These are phyloP conservation scores for Tylopilus plumbeoviolaceoides DNA, from an alignment of 768 basidiomycete species.

Conservation along the genomic window DNA sequence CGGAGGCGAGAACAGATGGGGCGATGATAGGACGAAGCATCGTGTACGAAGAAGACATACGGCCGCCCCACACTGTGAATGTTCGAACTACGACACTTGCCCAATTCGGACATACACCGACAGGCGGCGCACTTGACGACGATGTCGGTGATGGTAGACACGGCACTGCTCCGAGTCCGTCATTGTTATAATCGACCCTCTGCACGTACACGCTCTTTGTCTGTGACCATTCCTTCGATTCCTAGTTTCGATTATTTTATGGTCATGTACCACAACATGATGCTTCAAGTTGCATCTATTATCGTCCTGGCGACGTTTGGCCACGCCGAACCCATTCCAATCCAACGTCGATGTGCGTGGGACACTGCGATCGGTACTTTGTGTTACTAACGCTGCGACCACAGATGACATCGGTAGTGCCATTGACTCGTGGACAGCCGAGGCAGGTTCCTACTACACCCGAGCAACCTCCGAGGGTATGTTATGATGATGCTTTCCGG, in stretches of 20 bases:
- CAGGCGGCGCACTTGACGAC: neutral
- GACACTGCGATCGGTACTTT: neutral
- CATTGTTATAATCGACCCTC: neutral
- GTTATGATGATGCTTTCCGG: neutral
- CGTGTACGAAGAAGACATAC: constrained; percentile 7
- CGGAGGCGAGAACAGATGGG: constrained; percentile 94
- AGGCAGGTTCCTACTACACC: constrained; percentile 31
- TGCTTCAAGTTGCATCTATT: constrained; percentile 30
- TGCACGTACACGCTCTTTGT: neutral
- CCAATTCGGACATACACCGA: constrained; percentile 11
- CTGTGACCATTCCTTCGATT: constrained; percentile 5
- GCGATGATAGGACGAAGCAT: constrained; percentile 94
- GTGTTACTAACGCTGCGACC: constrained; percentile 5
- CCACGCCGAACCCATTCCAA: constrained; percentile 33
- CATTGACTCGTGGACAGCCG: constrained; percentile 38
- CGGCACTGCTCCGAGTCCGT: neutral
- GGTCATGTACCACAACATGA: constrained; percentile 29
- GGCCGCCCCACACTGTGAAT: neutral
- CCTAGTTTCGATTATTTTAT: neutral
- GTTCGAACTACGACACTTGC: constrained; percentile 29
- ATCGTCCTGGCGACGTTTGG: constrained; percentile 33
- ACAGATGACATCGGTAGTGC: constrained; percentile 34
- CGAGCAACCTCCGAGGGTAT: constrained; percentile 25
- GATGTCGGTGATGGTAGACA: neutral
- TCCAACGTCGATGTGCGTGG: constrained; percentile 44